Conservation (phyloP, 192 early-diverging fungal species). For the Chytriomyces sp. region DNA sequence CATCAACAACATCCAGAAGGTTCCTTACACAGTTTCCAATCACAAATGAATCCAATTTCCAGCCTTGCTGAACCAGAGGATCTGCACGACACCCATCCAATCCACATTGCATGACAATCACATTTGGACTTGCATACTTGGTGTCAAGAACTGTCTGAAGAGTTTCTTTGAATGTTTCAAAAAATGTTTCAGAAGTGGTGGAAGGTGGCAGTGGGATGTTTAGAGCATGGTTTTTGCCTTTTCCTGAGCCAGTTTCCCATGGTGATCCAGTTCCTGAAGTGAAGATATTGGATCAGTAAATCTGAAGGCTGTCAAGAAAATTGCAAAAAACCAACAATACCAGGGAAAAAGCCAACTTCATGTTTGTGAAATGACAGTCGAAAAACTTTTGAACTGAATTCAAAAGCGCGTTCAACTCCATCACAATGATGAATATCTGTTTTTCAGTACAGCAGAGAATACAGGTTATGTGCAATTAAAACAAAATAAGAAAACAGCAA, state of each 20-base stretch:
- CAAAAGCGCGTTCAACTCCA: conserved; percentile 59
- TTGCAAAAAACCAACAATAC: conserved; percentile 14
- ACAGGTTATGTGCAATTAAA: conserved; percentile 28
- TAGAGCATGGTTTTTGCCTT: conserved; percentile 27
- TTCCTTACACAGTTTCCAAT: conserved; percentile 19
- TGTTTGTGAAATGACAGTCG: conserved; percentile 45
- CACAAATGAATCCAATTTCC: conserved; percentile 31
- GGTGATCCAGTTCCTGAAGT: background rate
- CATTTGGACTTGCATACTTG: conserved; percentile 82
- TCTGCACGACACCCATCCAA: conserved; percentile 88
- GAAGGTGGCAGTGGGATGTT: conserved; percentile 39
- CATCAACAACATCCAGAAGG: conserved; percentile 14
- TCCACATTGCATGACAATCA: conserved; percentile 91
- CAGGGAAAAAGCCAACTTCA: conserved; percentile 48
- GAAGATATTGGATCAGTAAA: conserved; percentile 31
- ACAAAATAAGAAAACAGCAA: conserved; percentile 13
- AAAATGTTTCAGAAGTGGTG: background rate
- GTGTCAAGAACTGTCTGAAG: conserved; percentile 68
- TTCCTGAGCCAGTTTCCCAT: background rate
- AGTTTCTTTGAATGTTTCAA: conserved; percentile 37
- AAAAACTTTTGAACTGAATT: conserved; percentile 38
- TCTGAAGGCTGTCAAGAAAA: conserved; percentile 11
- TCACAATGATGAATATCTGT: conserved; percentile 90
- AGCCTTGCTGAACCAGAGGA: conserved; percentile 56
- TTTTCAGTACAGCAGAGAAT: conserved; percentile 37